Percentiles rank a stretch among this genome's conserved stretches.
Conservation (phyloP, 2,329 filamentous ascomycete species). For the Coniochaeta sp. region DNA sequence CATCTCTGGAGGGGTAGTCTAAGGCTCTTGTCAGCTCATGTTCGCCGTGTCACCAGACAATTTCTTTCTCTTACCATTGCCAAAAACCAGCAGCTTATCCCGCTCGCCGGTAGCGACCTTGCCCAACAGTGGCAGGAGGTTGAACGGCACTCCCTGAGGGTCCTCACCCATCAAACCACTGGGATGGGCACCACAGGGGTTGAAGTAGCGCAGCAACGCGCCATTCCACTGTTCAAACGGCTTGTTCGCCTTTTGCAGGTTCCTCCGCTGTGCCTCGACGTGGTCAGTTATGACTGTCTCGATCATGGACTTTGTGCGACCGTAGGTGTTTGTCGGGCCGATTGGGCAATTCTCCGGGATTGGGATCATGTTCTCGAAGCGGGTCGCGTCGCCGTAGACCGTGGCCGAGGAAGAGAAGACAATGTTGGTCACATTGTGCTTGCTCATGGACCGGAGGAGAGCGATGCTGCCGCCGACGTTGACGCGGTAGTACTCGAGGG, state of each 20-base stretch:
- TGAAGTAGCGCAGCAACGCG: slow-evolving; percentile 93
- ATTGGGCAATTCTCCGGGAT: slow-evolving; percentile 96
- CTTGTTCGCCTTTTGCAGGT: slow-evolving; percentile 72
- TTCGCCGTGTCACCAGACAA: not conserved
- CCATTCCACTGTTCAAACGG: slow-evolving; percentile 80
- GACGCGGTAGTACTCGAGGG: slow-evolving; percentile 95
- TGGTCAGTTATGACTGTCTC: slow-evolving; percentile 89
- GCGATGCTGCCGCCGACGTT: slow-evolving; percentile 90
- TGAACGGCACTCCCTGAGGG: slow-evolving; percentile 90
- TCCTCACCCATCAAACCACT: slow-evolving; percentile 98
- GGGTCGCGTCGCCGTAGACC: slow-evolving; percentile 95
- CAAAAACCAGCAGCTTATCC: slow-evolving; percentile 90
- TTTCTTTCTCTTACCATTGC: slow-evolving; percentile 61
- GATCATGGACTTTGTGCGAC: slow-evolving; percentile 89
- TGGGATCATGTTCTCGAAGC: slow-evolving; percentile 96
- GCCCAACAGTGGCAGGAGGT: slow-evolving; percentile 86
- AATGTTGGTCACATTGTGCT: slow-evolving; percentile 89
- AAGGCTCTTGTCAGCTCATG: slow-evolving; percentile 12
- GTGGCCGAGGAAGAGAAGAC: slow-evolving; percentile 98
- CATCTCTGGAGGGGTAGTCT: slow-evolving; percentile 90
- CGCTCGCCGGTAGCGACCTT: slow-evolving; percentile 94
- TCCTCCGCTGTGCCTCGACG: slow-evolving; percentile 78
- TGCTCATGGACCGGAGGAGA: slow-evolving; percentile 79
- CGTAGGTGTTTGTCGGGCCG: slow-evolving; percentile 95
- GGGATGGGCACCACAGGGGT: slow-evolving; percentile 90